A percentile compares a stretch with the other conserved stretches of the same genome.
phyloP scores from a whole-genome alignment of 1,284 basidiomycete species.

The Megacollybia platyphylla region DNA sequence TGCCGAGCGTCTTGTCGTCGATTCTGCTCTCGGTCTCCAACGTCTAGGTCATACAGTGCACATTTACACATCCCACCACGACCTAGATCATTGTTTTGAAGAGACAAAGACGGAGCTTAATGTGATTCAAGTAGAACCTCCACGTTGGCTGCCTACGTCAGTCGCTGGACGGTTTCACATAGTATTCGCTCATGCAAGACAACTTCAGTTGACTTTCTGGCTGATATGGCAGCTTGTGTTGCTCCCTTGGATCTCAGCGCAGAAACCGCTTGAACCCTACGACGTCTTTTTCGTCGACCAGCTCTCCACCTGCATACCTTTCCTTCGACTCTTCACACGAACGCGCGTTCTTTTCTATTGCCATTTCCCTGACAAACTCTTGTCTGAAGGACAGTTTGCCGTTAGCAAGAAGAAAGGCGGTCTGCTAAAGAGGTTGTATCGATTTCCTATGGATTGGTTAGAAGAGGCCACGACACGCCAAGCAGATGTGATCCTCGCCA shows the following conservation, averaged over 20 bases:
- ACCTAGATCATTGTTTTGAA: constrained; percentile 76
- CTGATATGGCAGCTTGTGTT: constrained; percentile 23
- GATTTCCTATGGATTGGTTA: constrained; percentile 81
- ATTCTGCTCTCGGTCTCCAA: constrained; percentile 85
- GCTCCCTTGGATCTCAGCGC: constrained; percentile 21
- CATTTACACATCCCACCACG: constrained; percentile 91
- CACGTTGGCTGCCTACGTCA: constrained; percentile 57
- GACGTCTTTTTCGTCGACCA: constrained; percentile 96
- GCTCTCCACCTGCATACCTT: constrained; percentile 81
- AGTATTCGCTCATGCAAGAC: constrained; percentile 80
- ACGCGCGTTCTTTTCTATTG: constrained; percentile 93
- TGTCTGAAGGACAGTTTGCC: constrained; percentile 64
- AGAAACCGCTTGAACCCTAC: constrained; percentile 17
- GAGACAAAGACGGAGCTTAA: constrained; percentile 75
- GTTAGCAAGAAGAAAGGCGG: constrained; percentile 27
- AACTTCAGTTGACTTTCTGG: constrained; percentile 66
- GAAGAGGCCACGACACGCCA: constrained; percentile 88
- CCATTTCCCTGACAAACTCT: constrained; percentile 92
- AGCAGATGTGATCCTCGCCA: constrained; percentile 84
- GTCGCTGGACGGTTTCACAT: constrained; percentile 75
- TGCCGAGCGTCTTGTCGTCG: constrained; percentile 92
- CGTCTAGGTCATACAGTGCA: constrained; percentile 78
- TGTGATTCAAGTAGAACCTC: constrained; percentile 68
- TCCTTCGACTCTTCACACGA: constrained; percentile 55
- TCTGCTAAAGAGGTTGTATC: constrained; percentile 64